Percentiles rank a stretch among this genome's conserved stretches.
Evolutionary conservation across 495 filamentous ascomycete genomes (phyloP).

Genomic region (Hypoxylon fuscum): DNA sequence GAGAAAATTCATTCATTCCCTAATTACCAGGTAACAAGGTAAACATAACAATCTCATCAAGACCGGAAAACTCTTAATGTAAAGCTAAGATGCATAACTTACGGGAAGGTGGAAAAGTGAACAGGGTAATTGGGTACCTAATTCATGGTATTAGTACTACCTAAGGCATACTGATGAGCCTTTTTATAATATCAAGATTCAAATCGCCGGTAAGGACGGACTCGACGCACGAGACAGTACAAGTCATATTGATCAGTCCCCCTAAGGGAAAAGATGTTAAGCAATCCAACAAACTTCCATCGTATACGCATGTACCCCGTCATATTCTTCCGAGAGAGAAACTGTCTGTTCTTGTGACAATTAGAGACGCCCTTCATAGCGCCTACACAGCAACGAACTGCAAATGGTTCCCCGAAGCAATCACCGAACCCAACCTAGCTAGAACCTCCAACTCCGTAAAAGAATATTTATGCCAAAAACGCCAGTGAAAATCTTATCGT

Average conservation of each 20-base stretch:
- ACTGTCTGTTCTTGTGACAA: slow-evolving; percentile 1
- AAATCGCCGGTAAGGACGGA: slow-evolving; percentile 1
- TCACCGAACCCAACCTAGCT: slow-evolving; percentile 10
- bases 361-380: slow-evolving; percentile 14
- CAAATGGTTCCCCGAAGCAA: slow-evolving; percentile 8
- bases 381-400: slow-evolving; percentile 9
- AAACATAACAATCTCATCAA: too few species aligned
- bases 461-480: slow-evolving; percentile 20
- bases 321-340: background rate
- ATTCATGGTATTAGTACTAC: too few species aligned
- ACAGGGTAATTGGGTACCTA: too few species aligned
- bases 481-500: slow-evolving; percentile 27
- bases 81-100: too few species aligned
- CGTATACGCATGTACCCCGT: background rate
- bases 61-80: too few species aligned
- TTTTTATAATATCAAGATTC: too few species aligned
- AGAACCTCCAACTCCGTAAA: slow-evolving; percentile 16
- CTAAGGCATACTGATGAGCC: too few species aligned
- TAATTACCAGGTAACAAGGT: too few species aligned
- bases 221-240: background rate
- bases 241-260: too few species aligned
- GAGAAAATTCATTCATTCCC: too few species aligned
- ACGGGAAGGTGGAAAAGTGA: too few species aligned
- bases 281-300: background rate
- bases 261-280: background rate